Base-by-base conservation (phyloP, 1,284 basidiomycete species). In the Flammula alnicola region DNA sequence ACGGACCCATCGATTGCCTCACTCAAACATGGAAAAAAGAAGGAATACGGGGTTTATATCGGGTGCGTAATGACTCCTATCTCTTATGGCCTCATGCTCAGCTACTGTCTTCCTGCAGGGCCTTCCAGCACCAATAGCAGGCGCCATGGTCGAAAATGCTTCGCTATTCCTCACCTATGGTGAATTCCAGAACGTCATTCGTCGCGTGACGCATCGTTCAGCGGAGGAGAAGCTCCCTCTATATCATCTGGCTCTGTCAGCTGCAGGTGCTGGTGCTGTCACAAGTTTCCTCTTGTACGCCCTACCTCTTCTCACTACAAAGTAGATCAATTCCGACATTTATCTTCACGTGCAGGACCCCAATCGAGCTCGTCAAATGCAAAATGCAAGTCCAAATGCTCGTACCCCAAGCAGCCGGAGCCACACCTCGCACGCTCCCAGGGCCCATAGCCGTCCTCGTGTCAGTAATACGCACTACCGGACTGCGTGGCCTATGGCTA, bases 341-440 rank as follows among this genome's bases (percentile, higher is more conserved):
- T 30, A n/a, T 30, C 1, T 11, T 31, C 20, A 5, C n/a, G n/a
- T 14, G 12, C 59, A 91, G 88, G 43, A 95, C 93, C 1, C 94
- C 93, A 1, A 88, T 95, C 55, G 93, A 96, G 68, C 84, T 94
- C 49, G 83, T 96, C 60, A 96, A 96, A 74, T 95, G 93, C 70
- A 89, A 93, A 64, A 95, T 95, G 93, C 93, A 96, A 73, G 93
- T 95, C 3, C 92, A 95, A 69, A 91, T 91, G 82, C 65, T 63
- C 53, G 62, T 56, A 40, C 54, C 59, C 49, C 47, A 49, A 14
- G 27, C 50, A 27, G 45, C 35, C 32, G 44, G 44, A 8, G 43
- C 62, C 23, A 58, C 44, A 41, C 54, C 49, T 63, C 51, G 66
- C 62, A 12, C 68, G 66, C 30, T 59, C 53, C 78, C 79, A 47